Evolutionary conservation across 305 asterid genomes (phyloP), one percentile per base, ranked within the genome.

Genomic region (Nicotiana rustica): DNA sequence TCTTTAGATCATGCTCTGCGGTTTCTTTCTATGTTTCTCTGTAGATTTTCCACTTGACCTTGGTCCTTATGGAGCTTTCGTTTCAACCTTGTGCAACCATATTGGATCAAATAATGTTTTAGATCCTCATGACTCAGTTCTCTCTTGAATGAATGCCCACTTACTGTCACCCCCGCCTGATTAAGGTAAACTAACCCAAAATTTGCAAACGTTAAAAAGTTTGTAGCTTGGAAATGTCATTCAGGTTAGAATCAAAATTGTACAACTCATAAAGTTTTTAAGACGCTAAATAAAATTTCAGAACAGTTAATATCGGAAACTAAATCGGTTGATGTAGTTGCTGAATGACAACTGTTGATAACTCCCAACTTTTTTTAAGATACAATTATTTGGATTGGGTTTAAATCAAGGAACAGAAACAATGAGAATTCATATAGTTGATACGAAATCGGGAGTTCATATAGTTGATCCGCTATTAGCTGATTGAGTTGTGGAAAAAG

Each of bases 31-130:
- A 36, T 52, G 14, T 36, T 25, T 70, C 78, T 71, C 14, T 49
- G 62, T 73, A 21, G 19, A 73, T 13, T 73, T 12, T 41, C 25
- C 41, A 47, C 59, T 73, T 73, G 41, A 73, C 62, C 41, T 25
- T 21, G 13, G 41, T 21, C 62, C 14, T 21, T 47, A 6, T 71
- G 19, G 62, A 36, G 8, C 12, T 1, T 47, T 73, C 41, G 57
- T 49, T 73, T 73, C 79, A 47, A 21, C 62, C 62, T 47, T 73
- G 62, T 29, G 21, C 62, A 21, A 73, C 25, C 25, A 25, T 25
- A 25, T 25, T 25, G 25, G 25, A 25, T 25, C 25, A 25, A 25
- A 25, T 25, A 25, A 25, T 25, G 25, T 25, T 25, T 25, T 25
- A 25, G 25, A 25, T 25, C 25, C 25, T 25, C 25, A 25, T 25